Percentiles rank a stretch among this genome's conserved stretches.
These are phyloP conservation scores for Tinospora cordifolia DNA, from an alignment of 164 flowering plant species.

Conservation along the genomic window DNA sequence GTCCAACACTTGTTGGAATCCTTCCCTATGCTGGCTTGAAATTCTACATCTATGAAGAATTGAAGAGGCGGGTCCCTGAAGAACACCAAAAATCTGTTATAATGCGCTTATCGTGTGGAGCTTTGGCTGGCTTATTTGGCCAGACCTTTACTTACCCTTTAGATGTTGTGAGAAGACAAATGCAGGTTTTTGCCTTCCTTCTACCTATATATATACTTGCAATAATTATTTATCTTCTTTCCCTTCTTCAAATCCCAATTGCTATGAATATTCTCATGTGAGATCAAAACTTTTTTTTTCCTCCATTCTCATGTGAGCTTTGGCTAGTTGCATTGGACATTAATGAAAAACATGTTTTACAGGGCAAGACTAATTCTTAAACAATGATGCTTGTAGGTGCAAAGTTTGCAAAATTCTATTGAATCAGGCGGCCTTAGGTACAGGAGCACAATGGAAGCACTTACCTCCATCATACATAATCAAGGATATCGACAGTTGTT, in stretches of 20 bases:
- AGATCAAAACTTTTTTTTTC: not conserved
- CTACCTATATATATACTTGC: not conserved
- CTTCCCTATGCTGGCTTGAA: conserved; percentile 96
- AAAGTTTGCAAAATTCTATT: conserved; percentile 40
- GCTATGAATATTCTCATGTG: not conserved
- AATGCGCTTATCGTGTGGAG: conserved; percentile 90
- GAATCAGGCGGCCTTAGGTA: conserved; percentile 34
- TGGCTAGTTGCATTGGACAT: not conserved
- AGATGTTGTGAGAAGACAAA: conserved; percentile 93
- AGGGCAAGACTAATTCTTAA: not conserved
- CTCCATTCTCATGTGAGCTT: too few relatives aligned
- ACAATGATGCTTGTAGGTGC: conserved; percentile 46
- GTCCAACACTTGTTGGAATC: conserved; percentile 88
- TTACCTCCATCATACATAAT: conserved; percentile 45
- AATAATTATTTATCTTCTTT: not conserved
- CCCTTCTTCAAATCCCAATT: not conserved
- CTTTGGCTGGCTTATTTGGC: conserved; percentile 89
- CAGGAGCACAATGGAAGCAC: conserved; percentile 63
- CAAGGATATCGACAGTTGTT: conserved; percentile 89
- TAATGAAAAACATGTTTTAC: too few relatives aligned
- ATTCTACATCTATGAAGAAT: conserved; percentile 84
- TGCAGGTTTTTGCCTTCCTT: conserved; percentile 58
- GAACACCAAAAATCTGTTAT: conserved; percentile 74
- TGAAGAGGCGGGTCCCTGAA: conserved; percentile 80
- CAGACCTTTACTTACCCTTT: conserved; percentile 92